These are phyloP conservation scores for Diaporthe longicolla DNA, from an alignment of 2,329 filamentous ascomycete species.

Conservation along the genomic window DNA sequence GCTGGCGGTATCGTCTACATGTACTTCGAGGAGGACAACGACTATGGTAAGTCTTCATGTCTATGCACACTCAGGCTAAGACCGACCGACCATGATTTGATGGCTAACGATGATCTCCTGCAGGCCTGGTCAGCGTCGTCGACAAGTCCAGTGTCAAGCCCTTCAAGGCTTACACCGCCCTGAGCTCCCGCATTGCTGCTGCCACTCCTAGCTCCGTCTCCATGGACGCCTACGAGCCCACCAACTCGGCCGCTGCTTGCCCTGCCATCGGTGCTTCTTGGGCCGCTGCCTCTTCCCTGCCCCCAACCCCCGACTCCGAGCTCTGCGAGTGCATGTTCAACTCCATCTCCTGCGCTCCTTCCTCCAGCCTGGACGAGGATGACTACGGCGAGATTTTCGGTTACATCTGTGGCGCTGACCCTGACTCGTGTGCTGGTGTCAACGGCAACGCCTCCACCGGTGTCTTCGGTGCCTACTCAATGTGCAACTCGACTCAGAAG, in stretches of 20 bases:
- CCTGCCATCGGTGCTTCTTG: conserved; percentile 76
- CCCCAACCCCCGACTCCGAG: conserved; percentile 82
- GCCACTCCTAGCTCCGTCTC: conserved; percentile 77
- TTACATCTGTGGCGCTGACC: conserved; percentile 74
- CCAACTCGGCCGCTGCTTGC: conserved; percentile 80
- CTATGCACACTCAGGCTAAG: not conserved
- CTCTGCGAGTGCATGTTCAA: conserved; percentile 91
- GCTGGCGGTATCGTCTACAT: conserved; percentile 99
- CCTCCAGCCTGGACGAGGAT: conserved; percentile 67
- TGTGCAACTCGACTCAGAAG: conserved; percentile 80
- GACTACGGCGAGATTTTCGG: conserved; percentile 79
- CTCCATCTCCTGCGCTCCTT: conserved; percentile 79
- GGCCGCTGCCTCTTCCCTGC: conserved; percentile 79
- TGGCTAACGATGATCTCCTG: conserved; percentile 44
- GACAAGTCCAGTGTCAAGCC: conserved; percentile 72
- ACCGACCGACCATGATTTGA: not conserved
- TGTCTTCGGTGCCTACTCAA: conserved; percentile 82
- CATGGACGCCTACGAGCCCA: conserved; percentile 78
- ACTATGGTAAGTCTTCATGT: conserved; percentile 55
- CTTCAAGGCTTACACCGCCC: conserved; percentile 80
- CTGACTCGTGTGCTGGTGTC: conserved; percentile 76
- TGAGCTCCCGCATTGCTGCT: conserved; percentile 78
- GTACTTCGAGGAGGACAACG: conserved; percentile 93
- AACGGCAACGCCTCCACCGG: conserved; percentile 75
- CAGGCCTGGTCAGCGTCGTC: conserved; percentile 75